phyloP scores from a whole-genome alignment of 345 rosid genomes.

The Luvunga scandens region DNA sequence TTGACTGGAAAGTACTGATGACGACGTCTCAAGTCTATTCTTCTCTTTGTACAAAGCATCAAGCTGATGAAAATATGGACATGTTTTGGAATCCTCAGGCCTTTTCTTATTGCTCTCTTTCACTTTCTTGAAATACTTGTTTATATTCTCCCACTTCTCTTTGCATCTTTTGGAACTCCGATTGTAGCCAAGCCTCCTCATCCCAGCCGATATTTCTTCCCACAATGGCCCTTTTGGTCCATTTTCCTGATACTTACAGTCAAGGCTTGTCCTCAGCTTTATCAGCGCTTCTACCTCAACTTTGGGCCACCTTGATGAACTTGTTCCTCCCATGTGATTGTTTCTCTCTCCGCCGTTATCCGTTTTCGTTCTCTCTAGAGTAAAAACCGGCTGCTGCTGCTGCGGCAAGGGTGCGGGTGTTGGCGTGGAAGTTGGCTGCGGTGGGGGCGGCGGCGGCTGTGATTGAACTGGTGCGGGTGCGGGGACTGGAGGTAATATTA shows the following conservation, averaged over 20 bases:
- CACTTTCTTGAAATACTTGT: constrained; percentile 78
- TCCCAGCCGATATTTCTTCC: constrained; percentile 59
- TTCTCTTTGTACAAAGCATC: constrained; percentile 52
- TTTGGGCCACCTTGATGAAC: constrained; percentile 69
- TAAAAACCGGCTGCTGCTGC: constrained; percentile 6
- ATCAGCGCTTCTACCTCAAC: constrained; percentile 60
- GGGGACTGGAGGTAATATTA: background rate
- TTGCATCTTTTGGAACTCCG: constrained; percentile 63
- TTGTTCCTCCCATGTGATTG: constrained; percentile 2
- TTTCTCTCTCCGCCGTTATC: constrained; percentile 11
- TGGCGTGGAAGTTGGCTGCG: background rate
- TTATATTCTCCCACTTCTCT: constrained; percentile 82
- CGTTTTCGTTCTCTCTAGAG: background rate
- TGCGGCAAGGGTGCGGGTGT: background rate
- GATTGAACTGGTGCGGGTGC: background rate
- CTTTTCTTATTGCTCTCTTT: constrained; percentile 56
- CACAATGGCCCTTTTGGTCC: constrained; percentile 67
- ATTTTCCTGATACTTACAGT: constrained; percentile 47
- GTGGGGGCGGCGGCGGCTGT: constrained; percentile 5
- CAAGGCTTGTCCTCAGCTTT: constrained; percentile 39
- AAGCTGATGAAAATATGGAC: constrained; percentile 63
- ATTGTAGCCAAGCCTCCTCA: constrained; percentile 55
- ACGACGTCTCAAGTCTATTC: constrained; percentile 13
- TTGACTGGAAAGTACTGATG: constrained; percentile 1
- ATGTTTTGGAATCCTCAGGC: constrained; percentile 62